These are phyloP conservation scores for Lathyrus sativus DNA, from an alignment of 306 rosid species.

Conservation along the genomic window DNA sequence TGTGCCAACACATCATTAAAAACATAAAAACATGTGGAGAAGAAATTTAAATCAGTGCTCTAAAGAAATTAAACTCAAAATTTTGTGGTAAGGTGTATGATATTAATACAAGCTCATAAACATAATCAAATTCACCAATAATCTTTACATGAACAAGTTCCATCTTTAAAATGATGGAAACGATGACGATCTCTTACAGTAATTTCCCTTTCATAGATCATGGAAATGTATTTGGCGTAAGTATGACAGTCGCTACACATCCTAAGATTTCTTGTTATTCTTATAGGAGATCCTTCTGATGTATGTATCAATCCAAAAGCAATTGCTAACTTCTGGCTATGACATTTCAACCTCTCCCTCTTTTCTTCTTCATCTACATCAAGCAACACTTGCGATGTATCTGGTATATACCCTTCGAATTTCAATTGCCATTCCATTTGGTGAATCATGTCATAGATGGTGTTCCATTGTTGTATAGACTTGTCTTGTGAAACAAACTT, in stretches of 20 bases:
- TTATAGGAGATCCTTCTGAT: conserved; percentile 62
- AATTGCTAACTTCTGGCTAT: conserved; percentile 82
- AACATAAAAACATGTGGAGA: too few relatives aligned
- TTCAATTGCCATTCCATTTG: conserved; percentile 98
- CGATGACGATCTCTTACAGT: conserved; percentile 63
- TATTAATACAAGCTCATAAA: background rate
- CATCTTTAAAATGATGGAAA: conserved; percentile 90
- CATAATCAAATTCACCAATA: conserved; percentile 60
- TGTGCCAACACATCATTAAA: too few relatives aligned
- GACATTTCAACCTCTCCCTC: conserved; percentile 71
- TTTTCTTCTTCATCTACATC: conserved; percentile 82
- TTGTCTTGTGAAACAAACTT: conserved; percentile 83
- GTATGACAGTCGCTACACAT: conserved; percentile 87
- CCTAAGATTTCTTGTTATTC: conserved; percentile 76
- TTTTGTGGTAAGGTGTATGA: too few relatives aligned
- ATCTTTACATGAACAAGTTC: conserved; percentile 79
- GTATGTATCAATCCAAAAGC: conserved; percentile 80
- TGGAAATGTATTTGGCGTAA: conserved; percentile 69
- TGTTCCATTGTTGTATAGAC: conserved; percentile 48
- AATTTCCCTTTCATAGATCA: conserved; percentile 66
- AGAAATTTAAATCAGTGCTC: too few relatives aligned
- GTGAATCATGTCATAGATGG: conserved; percentile 70
- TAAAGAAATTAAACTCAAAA: too few relatives aligned
- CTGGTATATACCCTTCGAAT: conserved; percentile 77
- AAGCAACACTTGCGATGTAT: conserved; percentile 70